Base-by-base conservation (phyloP, 192 early-diverging fungal genomes). In the Podila epigama region DNA sequence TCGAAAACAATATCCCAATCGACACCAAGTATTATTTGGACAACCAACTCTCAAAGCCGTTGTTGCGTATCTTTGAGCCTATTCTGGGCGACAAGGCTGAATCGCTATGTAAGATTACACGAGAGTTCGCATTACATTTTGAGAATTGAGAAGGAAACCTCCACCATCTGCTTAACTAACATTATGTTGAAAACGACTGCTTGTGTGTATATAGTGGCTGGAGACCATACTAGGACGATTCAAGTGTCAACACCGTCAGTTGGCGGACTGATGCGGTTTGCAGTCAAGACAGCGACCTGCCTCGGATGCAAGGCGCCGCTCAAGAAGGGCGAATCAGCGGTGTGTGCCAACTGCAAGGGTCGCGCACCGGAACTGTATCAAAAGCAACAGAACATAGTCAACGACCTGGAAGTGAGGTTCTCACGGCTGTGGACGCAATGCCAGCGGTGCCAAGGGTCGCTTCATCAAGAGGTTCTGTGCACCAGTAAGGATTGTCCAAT, bases 1-100 rank as follows among this genome's bases (percentile, higher is more conserved):
- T 99, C 40, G 97, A 99, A 51, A 94, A 99, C 79, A 99, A 96
- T 79, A 83, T 99, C 42, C 96, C 97, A 2, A 97, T 99, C 57
- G 97, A 99, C 75, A 95, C 95, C 0, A 93, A 89, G 64, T 96
- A 98, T 71, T 99, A 99, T 68, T 85, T 99, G 27, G 96, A 98
- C 59, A 95, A 99, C 64, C 97, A 99, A 81, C 82, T 99, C 35
- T 88, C 94, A 12, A 97, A 97, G 15, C 97, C 97, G 1, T 79
- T 99, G 54, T 79, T 91, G 66, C 86, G 97, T 60, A 95, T 99
- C 60, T 98, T 98, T 70, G 97, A 99, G 67, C 97, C 97, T 29
- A 92, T 99, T 61, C 81, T 99, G 28, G 96, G 96, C 6, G 92
- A 90, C 40, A 96, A 95, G 82, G 90, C 93, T 1, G 82, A 88